These are phyloP conservation scores for Chara braunii DNA, from an alignment of 139 green algal genomes.

Conservation along the genomic window DNA sequence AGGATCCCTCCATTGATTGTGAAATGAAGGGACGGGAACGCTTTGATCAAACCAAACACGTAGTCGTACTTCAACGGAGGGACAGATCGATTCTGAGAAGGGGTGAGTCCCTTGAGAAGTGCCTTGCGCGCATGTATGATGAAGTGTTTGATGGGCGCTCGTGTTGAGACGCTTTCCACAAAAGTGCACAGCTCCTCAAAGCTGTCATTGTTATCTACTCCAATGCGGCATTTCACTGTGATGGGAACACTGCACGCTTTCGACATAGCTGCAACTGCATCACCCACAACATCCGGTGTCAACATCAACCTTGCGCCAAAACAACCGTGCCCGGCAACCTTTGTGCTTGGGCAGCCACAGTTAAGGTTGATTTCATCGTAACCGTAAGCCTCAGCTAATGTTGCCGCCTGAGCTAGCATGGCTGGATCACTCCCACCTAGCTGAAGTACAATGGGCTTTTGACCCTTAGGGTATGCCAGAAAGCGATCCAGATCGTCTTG, in stretches of 20 bases:
- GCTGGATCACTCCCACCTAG: constrained; percentile 46
- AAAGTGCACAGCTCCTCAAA: constrained; percentile 44
- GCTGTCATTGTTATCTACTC: constrained; percentile 44
- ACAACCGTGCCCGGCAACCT: constrained; percentile 41
- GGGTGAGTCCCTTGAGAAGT: constrained; percentile 78
- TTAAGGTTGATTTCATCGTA: constrained; percentile 59
- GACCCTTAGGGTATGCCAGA: constrained; percentile 19
- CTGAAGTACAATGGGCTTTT: constrained; percentile 48
- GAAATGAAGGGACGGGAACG: constrained; percentile 85
- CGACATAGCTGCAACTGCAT: constrained; percentile 22
- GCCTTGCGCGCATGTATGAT: constrained; percentile 90
- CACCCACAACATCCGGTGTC: constrained; percentile 4
- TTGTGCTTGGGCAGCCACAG: constrained; percentile 46
- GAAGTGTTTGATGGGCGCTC: constrained; percentile 60
- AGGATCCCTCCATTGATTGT: constrained; percentile 58
- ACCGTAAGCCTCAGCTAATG: constrained; percentile 31
- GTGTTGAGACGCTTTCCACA: constrained; percentile 40
- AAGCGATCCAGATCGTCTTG: constrained; percentile 7
- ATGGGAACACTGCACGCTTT: constrained; percentile 30
- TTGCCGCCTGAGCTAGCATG: constrained; percentile 34
- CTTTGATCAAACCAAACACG: constrained; percentile 71
- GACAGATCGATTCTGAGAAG: constrained; percentile 72
- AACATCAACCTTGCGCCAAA: constrained; percentile 47
- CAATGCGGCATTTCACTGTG: constrained; percentile 53
- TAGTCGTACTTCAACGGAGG: constrained; percentile 57